Evolutionary conservation across 345 rosid genomes (phyloP).

Genomic region (Tarenaya hassleriana): DNA sequence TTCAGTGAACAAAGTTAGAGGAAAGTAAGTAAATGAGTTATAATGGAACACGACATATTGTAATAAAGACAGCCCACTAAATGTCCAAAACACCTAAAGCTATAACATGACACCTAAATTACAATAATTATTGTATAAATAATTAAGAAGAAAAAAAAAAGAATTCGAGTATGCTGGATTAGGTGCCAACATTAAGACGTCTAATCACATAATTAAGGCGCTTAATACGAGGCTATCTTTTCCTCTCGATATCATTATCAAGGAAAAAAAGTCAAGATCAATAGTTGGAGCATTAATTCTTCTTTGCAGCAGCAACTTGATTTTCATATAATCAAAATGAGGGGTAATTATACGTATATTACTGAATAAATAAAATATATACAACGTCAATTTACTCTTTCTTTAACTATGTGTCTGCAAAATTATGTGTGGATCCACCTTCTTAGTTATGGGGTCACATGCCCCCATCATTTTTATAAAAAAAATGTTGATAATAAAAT

Average conservation of each 20-base stretch:
- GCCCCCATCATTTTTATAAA: too few species aligned
- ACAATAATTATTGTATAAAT: not conserved
- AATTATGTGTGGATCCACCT: too few species aligned
- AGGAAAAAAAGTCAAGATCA: not conserved
- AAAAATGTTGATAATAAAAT: too few species aligned
- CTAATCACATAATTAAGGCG: slow-evolving; percentile 27
- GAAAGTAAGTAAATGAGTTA: slow-evolving; percentile 14
- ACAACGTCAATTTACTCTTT: too few species aligned
- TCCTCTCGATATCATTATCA: not conserved
- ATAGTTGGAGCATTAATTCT: slow-evolving; percentile 7
- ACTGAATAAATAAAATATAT: too few species aligned
- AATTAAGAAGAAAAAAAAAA: not conserved
- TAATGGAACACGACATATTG: slow-evolving; percentile 19
- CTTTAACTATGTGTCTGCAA: too few species aligned
- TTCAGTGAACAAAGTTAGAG: slow-evolving; percentile 13
- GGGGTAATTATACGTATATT: too few species aligned
- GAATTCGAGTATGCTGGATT: slow-evolving; percentile 21
- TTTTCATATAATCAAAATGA: too few species aligned
- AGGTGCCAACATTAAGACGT: slow-evolving; percentile 27
- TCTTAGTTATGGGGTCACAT: too few species aligned
- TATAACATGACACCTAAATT: slow-evolving; percentile 2
- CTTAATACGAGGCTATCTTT: not conserved
- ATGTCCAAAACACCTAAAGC: slow-evolving; percentile 24
- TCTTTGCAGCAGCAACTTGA: too few species aligned
- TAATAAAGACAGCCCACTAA: slow-evolving; percentile 27